Conservation (phyloP, 2,329 filamentous ascomycete genomes). For the Diaporthe vaccinii region DNA sequence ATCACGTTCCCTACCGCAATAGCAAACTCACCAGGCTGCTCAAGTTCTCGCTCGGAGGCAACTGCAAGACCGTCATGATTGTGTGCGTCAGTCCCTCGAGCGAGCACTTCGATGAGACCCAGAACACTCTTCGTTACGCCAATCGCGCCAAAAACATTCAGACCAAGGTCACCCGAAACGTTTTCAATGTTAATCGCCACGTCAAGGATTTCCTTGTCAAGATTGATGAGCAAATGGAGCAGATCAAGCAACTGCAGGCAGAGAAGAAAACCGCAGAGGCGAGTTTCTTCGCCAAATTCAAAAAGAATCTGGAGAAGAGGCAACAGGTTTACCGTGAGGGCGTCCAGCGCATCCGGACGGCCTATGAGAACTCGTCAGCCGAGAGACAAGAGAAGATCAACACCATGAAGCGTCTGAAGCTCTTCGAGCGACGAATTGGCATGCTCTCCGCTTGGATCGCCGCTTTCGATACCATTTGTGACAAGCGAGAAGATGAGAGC, state of each 20-base stretch:
- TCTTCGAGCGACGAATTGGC: slow-evolving; percentile 86
- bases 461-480: slow-evolving; percentile 88
- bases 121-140: slow-evolving; percentile 97
- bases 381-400: slow-evolving; percentile 85
- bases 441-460: slow-evolving; percentile 93
- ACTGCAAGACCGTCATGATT: slow-evolving; percentile 99
- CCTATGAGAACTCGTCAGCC: slow-evolving; percentile 83
- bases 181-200: slow-evolving; percentile 98
- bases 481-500: slow-evolving; percentile 76
- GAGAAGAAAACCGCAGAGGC: slow-evolving; percentile 92
- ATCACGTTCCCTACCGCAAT: slow-evolving; percentile 97
- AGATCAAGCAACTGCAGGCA: slow-evolving; percentile 95
- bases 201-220: slow-evolving; percentile 99
- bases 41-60: slow-evolving; percentile 97
- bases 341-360: slow-evolving; percentile 80
- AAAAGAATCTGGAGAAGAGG: slow-evolving; percentile 89
- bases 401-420: slow-evolving; percentile 85
- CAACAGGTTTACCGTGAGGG: slow-evolving; percentile 83
- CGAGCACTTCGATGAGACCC: slow-evolving; percentile 96
- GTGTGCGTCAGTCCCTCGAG: slow-evolving; percentile 98
- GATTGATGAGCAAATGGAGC: slow-evolving; percentile 97
- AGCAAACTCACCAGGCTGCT: slow-evolving; percentile 95
- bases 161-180: slow-evolving; percentile 98
- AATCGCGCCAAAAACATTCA: slow-evolving; percentile 99
- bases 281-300: slow-evolving; percentile 87